Evolutionary conservation across 768 basidiomycete genomes (phyloP).

Genomic region (Lactarius hengduanensis): DNA sequence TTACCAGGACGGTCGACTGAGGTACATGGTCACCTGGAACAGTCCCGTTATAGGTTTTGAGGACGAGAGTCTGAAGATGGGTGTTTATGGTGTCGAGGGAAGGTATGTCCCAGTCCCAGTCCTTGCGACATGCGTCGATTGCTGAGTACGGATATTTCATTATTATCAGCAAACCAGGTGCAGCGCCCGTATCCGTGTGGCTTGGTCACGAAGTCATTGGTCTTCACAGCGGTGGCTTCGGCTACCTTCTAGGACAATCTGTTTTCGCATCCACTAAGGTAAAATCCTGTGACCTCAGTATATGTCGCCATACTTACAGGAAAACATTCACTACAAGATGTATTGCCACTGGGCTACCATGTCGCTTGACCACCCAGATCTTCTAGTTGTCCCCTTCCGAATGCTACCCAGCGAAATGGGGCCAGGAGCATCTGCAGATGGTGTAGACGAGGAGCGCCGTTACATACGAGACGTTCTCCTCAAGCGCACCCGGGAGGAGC

Average conservation of each 20-base stretch:
- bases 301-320: neutral
- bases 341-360: slow-evolving; percentile 45
- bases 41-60: slow-evolving; percentile 36
- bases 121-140: neutral
- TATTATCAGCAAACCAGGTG: slow-evolving; percentile 45
- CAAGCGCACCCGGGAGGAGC: slow-evolving; percentile 17
- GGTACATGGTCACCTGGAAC: slow-evolving; percentile 42
- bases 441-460: slow-evolving; percentile 33
- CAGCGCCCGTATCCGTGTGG: slow-evolving; percentile 40
- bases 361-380: slow-evolving; percentile 35
- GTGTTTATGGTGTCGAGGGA: slow-evolving; percentile 48
- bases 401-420: slow-evolving; percentile 38
- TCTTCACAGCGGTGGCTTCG: slow-evolving; percentile 41
- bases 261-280: slow-evolving; percentile 41
- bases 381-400: slow-evolving; percentile 45
- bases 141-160: neutral
- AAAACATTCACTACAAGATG: slow-evolving; percentile 25
- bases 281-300: neutral
- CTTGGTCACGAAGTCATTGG: slow-evolving; percentile 43
- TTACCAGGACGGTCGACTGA: slow-evolving; percentile 41
- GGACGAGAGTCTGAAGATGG: slow-evolving; percentile 37
- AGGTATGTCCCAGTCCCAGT: slow-evolving; percentile 36
- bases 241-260: slow-evolving; percentile 41
- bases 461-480: slow-evolving; percentile 27
- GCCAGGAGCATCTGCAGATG: slow-evolving; percentile 16